Base-by-base conservation (phyloP, 176 grass and related monocot genomes). In the Elymus sibiricus region DNA sequence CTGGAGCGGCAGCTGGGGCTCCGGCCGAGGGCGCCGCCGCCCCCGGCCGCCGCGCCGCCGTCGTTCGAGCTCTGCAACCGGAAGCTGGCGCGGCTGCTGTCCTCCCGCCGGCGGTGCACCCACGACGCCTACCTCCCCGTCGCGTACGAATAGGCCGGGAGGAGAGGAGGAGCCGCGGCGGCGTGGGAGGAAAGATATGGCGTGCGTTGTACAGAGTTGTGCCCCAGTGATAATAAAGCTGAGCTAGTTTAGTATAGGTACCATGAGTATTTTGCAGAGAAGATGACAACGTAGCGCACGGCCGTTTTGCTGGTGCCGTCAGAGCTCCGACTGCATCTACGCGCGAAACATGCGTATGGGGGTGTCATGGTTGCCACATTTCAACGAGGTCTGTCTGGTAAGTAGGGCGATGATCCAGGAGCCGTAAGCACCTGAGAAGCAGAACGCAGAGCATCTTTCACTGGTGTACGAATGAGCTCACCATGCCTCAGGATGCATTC, bases 1-100 rank as follows among this genome's bases (percentile, higher is more conserved):
- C 83, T 99, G 80, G 88, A 91, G 51, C 90, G 92, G 42, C 97
- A 99, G 88, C 87, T 99, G 4, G 97, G 97, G 9, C 87, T 96
- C 78, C 86, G 64, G 14, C 72, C 72, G 6, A 49, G 7, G 56
- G 78, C 56, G 84, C 59, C 11, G 46, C 65, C 22, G 70, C 40
- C 22, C 4, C 15, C 38, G 25, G 25, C 53, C 6, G 40, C n/a
- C 19, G 82, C 66, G 66, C 8, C 31, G 46, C 44, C 73, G 73
- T 32, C 88, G 85, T 94, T 92, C 35, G 71, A 91, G 86, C 94
- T 99, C 43, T 96, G 90, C 77, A 96, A 93, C 88, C 56, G 90
- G 81, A 99, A 99, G 83, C 88, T 99, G 63, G 80, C 92, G 39
- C 42, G 88, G 72, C 77, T 99, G 3, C 73, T 96, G 90, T 91